Evolutionary conservation across 2,329 filamentous ascomycete genomes (phyloP), one percentile per base, ranked within the genome.

Genomic region (Diaporthe vexans): DNA sequence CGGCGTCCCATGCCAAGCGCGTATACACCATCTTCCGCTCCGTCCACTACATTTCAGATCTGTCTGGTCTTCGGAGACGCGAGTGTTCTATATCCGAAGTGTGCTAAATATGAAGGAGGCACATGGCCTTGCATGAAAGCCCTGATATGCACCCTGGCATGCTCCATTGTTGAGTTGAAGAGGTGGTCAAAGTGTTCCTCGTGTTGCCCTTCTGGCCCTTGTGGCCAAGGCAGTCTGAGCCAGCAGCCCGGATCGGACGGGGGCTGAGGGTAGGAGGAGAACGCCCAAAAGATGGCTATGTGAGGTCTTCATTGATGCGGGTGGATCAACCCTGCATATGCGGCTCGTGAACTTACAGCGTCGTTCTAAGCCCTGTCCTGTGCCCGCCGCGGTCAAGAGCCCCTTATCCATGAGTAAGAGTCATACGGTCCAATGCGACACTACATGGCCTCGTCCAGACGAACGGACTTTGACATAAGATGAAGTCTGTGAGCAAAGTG

Each of bases 101-200:
- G 13, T 67, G 15, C 46, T 37, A 67, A 67, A 68, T 15, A 33
- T 52, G 13, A 54, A 54, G 46, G 26, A 21, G 63, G 46, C 48
- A 40, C 48, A 68, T 68, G 48, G 33, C 48, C 46, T 40, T 52
- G 63, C 63, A 68, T 68, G 33, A 54, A 54, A 33, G n/a, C 48
- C 46, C 48, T 40, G 63, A 52, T 10, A 67, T 52, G 61, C 46
- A 52, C 61, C 11, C 35, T 33, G 21, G 29, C 26, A n/a, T 52
- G 46, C 29, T 37, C 46, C 46, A 37, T 35, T 26, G 9, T 11
- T 17, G 8, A 19, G 11, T 3, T 21, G 26, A 51, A 35, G 29
- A 33, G 46, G 43, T 48, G 61, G 61, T 67, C 61, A 67, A 67
- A 65, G 61, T 8, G 61, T 35, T 24, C 46, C 61, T 67, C 61